Conservation (phyloP, 805 yeast genomes). For the Metschnikowia similis region DNA sequence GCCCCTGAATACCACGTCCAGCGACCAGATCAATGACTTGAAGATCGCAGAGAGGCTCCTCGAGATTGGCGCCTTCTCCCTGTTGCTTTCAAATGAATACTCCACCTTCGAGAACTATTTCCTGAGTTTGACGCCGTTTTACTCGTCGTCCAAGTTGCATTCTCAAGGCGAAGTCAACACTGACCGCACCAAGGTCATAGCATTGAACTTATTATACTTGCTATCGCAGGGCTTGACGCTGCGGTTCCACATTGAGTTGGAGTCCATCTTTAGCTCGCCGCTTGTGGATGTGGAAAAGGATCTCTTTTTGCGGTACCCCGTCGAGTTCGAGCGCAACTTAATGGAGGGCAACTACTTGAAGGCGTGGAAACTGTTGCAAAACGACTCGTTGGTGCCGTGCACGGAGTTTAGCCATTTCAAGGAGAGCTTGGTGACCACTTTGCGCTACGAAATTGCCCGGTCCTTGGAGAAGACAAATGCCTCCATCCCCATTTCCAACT, state of each 20-base stretch:
- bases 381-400: conserved; percentile 52
- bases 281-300: conserved; percentile 60
- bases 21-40: conserved; percentile 57
- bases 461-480: conserved; percentile 78
- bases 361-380: conserved; percentile 73
- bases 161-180: conserved; percentile 25
- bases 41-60: conserved; percentile 75
- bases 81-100: conserved; percentile 61
- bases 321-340: conserved; percentile 84
- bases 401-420: conserved; percentile 79
- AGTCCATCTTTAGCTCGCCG: conserved; percentile 52
- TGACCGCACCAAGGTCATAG: conserved; percentile 57
- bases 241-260: conserved; percentile 86
- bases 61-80: conserved; percentile 82
- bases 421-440: conserved; percentile 67
- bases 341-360: conserved; percentile 96
- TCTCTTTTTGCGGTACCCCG: conserved; percentile 73
- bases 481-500: conserved; percentile 73
- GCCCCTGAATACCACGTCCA: conserved; percentile 27
- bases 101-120: conserved; percentile 67
- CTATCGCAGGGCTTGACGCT: conserved; percentile 82
- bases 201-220: conserved; percentile 70
- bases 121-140: conserved; percentile 75
- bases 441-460: conserved; percentile 79
- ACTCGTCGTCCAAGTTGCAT: conserved; percentile 47